Conservation (phyloP, 1,284 basidiomycete species). For the Rhodotorula sp. region DNA sequence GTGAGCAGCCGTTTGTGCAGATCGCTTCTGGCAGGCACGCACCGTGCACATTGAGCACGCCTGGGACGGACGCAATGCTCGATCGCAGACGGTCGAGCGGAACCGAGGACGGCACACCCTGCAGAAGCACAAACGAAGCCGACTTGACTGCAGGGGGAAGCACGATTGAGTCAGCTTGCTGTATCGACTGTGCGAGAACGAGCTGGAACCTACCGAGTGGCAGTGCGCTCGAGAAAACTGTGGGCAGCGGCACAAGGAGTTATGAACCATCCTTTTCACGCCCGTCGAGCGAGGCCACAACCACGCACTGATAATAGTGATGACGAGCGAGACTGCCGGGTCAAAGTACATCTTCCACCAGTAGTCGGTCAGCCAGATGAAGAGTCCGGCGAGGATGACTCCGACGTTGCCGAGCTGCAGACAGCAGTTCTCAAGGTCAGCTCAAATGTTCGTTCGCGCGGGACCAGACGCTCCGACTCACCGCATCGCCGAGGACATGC, state of each 20-base stretch:
- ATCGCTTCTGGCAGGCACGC: background rate
- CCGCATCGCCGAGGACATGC: constrained; percentile 92
- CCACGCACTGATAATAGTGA: constrained; percentile 73
- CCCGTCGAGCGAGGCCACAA: no score
- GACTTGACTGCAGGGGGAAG: constrained; percentile 62
- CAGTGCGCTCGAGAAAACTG: constrained; percentile 83
- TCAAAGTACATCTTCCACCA: constrained; percentile 79
- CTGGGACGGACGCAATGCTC: constrained; percentile 74
- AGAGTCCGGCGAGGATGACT: constrained; percentile 88
- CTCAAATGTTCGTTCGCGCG: no score
- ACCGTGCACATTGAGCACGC: constrained; percentile 86
- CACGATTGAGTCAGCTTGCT: background rate
- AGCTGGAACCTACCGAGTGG: constrained; percentile 58
- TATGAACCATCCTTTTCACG: fast-evolving
- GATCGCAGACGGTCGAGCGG: constrained; percentile 81
- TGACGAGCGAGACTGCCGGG: constrained; percentile 88
- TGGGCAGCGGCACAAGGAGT: no score
- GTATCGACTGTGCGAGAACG: constrained; percentile 43
- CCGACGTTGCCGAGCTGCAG: constrained; percentile 82
- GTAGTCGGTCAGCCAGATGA: constrained; percentile 83
- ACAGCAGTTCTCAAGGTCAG: background rate
- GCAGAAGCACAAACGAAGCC: constrained; percentile 93
- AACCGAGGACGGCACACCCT: constrained; percentile 87
- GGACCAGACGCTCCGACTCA: constrained; percentile 36
- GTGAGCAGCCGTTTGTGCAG: background rate